Evolutionary conservation across 2,329 filamentous ascomycete species (phyloP), one percentile per base, ranked within the genome.

Genomic region (Sclerotinia nivalis): DNA sequence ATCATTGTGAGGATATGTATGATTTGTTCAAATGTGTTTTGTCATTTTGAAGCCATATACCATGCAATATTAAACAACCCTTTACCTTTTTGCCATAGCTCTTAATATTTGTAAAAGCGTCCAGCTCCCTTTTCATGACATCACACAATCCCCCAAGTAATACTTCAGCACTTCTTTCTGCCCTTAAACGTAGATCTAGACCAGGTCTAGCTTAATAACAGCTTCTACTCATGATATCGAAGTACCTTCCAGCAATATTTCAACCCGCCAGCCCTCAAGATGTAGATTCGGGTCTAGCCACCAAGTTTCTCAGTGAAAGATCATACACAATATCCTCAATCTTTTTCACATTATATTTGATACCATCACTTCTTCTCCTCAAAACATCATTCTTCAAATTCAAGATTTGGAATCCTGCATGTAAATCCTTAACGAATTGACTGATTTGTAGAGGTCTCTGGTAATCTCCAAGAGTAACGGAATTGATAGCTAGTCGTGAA

Each of bases 291-390:
- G 73, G 68, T 52, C 74, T 78, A 50, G 90, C 88, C 62, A 96
- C 85, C 77, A 98, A 80, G 65, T 96, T 95, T 71, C 96, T 87
- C 78, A 99, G 82, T 34, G 92, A 95, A 69, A 99, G 83, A 80
- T 99, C 96, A 78, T 99, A 99, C 65, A 98, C 95, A 18, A 99
- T 93, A 78, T 98, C 96, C 84, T 99, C 96, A 18, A 97, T 93
- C 80, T 97, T 95, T 85, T 98, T 99, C 77, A 99, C 93, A 76
- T 91, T 91, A 79, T 99, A 99, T 85, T 99, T 99, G 81, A 99
- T 91, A 7, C 91, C 91, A 82, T 99, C 96, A 69, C 93, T 93
- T 72, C 93, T 87, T 82, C 93, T 93, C 71, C 96, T 87, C 77
- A 99, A 82, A 31, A 89, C 89, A 80, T 99, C 96, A 77, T 99